Evolutionary conservation across 2,329 filamentous ascomycete species (phyloP).

Genomic region (Penicillium sp.): DNA sequence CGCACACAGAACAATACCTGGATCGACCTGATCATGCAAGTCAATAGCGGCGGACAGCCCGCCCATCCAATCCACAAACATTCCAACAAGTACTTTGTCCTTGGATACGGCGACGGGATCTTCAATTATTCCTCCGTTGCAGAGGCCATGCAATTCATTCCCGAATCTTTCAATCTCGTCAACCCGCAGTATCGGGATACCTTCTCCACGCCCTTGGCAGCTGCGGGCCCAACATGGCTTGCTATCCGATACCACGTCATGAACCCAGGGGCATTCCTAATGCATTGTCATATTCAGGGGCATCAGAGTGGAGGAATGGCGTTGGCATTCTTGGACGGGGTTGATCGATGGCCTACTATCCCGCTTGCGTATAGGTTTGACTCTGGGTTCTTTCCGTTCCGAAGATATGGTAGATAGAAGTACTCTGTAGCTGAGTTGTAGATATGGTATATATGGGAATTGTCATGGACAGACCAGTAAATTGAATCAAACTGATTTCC

Average conservation of each 20-base stretch:
- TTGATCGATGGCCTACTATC: conserved; percentile 41
- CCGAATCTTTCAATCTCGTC: conserved; percentile 53
- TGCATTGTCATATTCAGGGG: conserved; percentile 50
- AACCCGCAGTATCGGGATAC: conserved; percentile 53
- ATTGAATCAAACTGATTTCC: too few species aligned
- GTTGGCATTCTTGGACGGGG: conserved; percentile 46
- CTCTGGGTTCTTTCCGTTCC: conserved; percentile 10
- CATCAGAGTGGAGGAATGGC: conserved; percentile 49
- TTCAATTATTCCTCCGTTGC: conserved; percentile 52
- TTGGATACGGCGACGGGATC: conserved; percentile 48
- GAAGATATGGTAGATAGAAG: too few species aligned
- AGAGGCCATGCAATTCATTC: conserved; percentile 47
- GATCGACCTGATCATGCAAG: conserved; percentile 52
- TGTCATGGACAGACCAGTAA: too few species aligned
- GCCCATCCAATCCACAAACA: conserved; percentile 62
- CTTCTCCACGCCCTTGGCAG: conserved; percentile 36
- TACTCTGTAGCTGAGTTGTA: too few species aligned
- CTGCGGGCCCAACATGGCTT: conserved; percentile 36
- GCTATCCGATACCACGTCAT: conserved; percentile 45
- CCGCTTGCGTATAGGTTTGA: conserved; percentile 13
- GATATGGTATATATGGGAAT: too few species aligned
- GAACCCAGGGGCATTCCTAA: conserved; percentile 46
- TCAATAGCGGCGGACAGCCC: conserved; percentile 43
- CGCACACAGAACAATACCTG: conserved; percentile 47
- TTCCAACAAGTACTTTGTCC: conserved; percentile 54